Evolutionary conservation across 352 stramenopile genomes (phyloP).

Genomic region (Elongisporangium prolatum): DNA sequence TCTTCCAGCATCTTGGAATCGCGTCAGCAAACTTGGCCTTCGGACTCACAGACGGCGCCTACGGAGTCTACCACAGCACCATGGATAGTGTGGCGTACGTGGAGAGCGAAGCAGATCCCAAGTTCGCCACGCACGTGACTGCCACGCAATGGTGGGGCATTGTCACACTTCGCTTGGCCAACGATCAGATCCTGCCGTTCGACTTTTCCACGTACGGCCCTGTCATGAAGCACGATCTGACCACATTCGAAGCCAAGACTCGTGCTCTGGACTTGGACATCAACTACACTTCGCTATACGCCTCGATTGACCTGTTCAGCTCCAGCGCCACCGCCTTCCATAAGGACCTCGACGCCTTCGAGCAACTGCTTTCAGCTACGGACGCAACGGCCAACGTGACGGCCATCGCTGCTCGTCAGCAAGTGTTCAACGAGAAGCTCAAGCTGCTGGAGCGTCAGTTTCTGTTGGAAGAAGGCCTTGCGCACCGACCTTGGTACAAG

Average conservation of each 20-base stretch:
- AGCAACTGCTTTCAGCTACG: not conserved
- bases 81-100: slow-evolving; percentile 63
- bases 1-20: slow-evolving; percentile 82
- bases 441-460: slow-evolving; percentile 31
- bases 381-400: slow-evolving; percentile 3
- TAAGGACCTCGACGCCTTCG: slow-evolving; percentile 13
- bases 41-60: slow-evolving; percentile 15
- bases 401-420: slow-evolving; percentile 2
- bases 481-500: slow-evolving; percentile 35
- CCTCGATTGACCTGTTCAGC: slow-evolving; percentile 2
- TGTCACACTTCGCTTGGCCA: slow-evolving; percentile 27
- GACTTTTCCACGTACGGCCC: slow-evolving; percentile 17
- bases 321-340: slow-evolving; percentile 27
- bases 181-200: slow-evolving; percentile 11
- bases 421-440: slow-evolving; percentile 30
- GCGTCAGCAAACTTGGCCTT: slow-evolving; percentile 70
- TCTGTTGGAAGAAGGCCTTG: slow-evolving; percentile 21
- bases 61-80: slow-evolving; percentile 65
- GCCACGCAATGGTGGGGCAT: slow-evolving; percentile 34
- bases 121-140: slow-evolving; percentile 26
- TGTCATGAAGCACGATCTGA: slow-evolving; percentile 39
- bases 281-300: not conserved
- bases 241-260: slow-evolving; percentile 3
- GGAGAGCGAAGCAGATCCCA: slow-evolving; percentile 32
- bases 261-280: not conserved